A percentile compares a stretch with the other conserved stretches of the same genome.
These are phyloP conservation scores for Paspalum notatum DNA, from an alignment of 176 grass and related monocot species.

Conservation along the genomic window DNA sequence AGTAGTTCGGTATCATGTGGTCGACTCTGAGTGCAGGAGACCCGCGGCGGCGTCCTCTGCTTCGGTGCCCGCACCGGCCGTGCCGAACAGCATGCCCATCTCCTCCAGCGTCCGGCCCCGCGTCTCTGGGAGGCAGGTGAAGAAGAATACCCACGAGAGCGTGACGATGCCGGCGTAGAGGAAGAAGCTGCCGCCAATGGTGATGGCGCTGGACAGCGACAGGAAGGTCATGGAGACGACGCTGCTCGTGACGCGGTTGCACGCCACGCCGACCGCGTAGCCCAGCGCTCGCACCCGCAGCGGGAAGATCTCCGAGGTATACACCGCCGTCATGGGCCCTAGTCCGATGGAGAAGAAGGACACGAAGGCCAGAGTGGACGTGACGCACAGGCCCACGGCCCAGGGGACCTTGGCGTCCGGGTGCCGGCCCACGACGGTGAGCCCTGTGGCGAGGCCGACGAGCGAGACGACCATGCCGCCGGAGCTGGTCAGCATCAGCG, in stretches of 20 bases:
- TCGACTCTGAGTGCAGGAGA: background rate
- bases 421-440: constrained; percentile 43
- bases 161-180: constrained; percentile 56
- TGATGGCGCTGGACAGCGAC: constrained; percentile 64
- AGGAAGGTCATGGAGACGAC: constrained; percentile 73
- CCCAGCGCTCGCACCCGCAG: constrained; percentile 64
- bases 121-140: constrained; percentile 55
- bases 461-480: constrained; percentile 49
- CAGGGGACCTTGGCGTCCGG: constrained; percentile 18
- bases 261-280: constrained; percentile 43
- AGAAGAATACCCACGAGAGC: constrained; percentile 60
- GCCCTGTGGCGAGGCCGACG: constrained; percentile 44
- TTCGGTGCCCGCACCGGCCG: background rate
- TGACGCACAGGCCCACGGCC: constrained; percentile 57
- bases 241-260: constrained; percentile 60
- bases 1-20: background rate
- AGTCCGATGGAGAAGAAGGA: constrained; percentile 64
- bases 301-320: constrained; percentile 71
- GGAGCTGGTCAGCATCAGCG: constrained; percentile 58
- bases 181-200: constrained; percentile 75
- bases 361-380: constrained; percentile 48
- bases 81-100: constrained; percentile 62
- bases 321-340: constrained; percentile 59
- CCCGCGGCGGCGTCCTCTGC: background rate
- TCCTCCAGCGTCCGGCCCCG: constrained; percentile 63